Evolutionary conservation across 2,329 filamentous ascomycete genomes (phyloP).

Genomic region (Pseudopyrenochaeta lycopersici): DNA sequence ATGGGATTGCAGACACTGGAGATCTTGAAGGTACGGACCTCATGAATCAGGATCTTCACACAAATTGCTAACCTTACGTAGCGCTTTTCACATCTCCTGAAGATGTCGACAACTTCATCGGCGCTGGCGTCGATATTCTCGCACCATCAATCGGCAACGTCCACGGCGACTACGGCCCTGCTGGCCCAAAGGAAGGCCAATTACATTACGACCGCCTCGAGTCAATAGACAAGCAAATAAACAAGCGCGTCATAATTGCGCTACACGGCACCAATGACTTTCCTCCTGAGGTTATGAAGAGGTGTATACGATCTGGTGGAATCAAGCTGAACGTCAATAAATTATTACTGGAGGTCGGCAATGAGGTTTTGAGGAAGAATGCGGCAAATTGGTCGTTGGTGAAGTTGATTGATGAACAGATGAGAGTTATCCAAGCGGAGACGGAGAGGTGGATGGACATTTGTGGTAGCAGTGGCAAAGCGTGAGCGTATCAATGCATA

Average conservation of each 20-base stretch:
- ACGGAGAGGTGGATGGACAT: slow-evolving; percentile 61
- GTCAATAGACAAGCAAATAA: slow-evolving; percentile 40
- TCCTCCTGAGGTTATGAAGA: slow-evolving; percentile 57
- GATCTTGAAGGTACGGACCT: slow-evolving; percentile 62
- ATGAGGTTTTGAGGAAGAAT: slow-evolving; percentile 53
- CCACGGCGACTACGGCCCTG: slow-evolving; percentile 75
- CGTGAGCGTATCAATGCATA: slow-evolving; percentile 20
- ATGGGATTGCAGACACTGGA: slow-evolving; percentile 74
- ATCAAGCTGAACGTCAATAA: slow-evolving; percentile 68
- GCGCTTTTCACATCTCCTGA: slow-evolving; percentile 70
- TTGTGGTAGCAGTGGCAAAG: slow-evolving; percentile 57
- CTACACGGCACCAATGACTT: slow-evolving; percentile 68
- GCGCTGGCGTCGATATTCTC: slow-evolving; percentile 74
- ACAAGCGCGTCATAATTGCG: slow-evolving; percentile 58
- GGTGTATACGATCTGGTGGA: slow-evolving; percentile 63
- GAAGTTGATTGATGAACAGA: slow-evolving; percentile 57
- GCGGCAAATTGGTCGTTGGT: slow-evolving; percentile 42
- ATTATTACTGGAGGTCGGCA: slow-evolving; percentile 58
- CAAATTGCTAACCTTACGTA: slow-evolving; percentile 11
- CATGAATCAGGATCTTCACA: background rate
- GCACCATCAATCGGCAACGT: slow-evolving; percentile 80
- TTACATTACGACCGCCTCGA: slow-evolving; percentile 44
- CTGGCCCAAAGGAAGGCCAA: slow-evolving; percentile 55
- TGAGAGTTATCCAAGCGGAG: slow-evolving; percentile 53
- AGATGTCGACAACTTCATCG: slow-evolving; percentile 74